Evolutionary conservation across 2,329 filamentous ascomycete genomes (phyloP).

Genomic region (Microdochium bolleyi): DNA sequence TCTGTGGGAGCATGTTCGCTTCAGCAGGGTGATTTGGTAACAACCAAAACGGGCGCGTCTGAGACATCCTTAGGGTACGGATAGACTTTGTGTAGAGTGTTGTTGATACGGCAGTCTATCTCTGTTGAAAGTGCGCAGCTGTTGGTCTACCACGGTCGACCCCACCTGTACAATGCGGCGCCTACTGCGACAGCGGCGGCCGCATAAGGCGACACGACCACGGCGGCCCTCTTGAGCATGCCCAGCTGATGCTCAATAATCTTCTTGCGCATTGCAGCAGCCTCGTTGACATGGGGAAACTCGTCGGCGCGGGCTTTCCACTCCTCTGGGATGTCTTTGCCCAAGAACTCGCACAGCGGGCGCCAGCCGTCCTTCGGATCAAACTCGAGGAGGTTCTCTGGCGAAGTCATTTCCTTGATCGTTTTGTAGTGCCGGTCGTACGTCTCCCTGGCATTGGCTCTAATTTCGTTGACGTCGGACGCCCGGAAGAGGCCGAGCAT

Average conservation of each 20-base stretch:
- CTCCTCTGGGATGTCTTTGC: conserved; percentile 6
- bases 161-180: background rate
- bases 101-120: no score
- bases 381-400: conserved; percentile 9
- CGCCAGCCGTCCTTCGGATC: conserved; percentile 8
- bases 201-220: background rate
- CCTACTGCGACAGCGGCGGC: background rate
- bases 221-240: background rate
- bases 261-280: conserved; percentile 3
- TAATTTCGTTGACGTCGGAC: conserved; percentile 2
- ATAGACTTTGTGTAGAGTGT: no score
- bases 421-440: conserved; percentile 8
- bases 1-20: no score
- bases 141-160: background rate
- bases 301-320: conserved; percentile 1
- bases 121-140: background rate
- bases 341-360: conserved; percentile 10
- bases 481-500: background rate
- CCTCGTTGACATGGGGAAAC: conserved; percentile 7
- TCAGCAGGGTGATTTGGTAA: no score
- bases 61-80: no score
- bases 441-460: conserved; percentile 3
- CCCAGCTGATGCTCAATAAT: background rate
- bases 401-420: conserved; percentile 4
- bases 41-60: no score